phyloP scores from a whole-genome alignment of 306 rosid species.

The Acmispon strigosus region DNA sequence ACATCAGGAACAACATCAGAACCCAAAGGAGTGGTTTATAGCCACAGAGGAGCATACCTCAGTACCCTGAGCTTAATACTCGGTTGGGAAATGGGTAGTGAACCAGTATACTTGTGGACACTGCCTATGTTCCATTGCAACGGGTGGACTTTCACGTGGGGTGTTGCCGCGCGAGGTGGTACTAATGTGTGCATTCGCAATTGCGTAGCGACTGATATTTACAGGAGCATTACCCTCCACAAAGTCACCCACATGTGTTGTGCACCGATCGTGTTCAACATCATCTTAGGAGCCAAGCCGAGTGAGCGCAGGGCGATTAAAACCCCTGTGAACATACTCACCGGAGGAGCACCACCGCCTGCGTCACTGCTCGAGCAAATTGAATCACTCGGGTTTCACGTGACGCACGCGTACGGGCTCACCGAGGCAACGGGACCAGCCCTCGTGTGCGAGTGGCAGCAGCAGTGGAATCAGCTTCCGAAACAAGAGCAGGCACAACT shows the following conservation, averaged over 20 bases:
- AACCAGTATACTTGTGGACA: constrained; percentile 79
- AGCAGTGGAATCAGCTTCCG: constrained; percentile 49
- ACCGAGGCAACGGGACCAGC: constrained; percentile 96
- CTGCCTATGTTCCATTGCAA: constrained; percentile 95
- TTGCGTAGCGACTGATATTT: constrained; percentile 48
- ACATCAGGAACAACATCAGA: constrained; percentile 91
- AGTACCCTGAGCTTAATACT: constrained; percentile 64
- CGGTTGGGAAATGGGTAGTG: constrained; percentile 79
- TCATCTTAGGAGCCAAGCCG: constrained; percentile 46
- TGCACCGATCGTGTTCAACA: constrained; percentile 73
- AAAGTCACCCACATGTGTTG: constrained; percentile 92
- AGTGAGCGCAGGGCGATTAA: constrained; percentile 16
- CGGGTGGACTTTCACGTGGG: constrained; percentile 99
- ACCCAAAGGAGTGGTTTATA: constrained; percentile 86
- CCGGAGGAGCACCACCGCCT: constrained; percentile 92
- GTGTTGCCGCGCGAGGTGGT: constrained; percentile 86
- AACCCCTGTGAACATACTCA: constrained; percentile 50
- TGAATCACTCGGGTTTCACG: constrained; percentile 65
- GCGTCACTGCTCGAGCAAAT: constrained; percentile 48
- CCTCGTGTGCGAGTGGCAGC: constrained; percentile 84
- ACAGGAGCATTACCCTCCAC: constrained; percentile 40
- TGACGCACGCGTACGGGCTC: constrained; percentile 86
- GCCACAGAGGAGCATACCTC: constrained; percentile 82
- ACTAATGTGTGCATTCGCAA: constrained; percentile 71
- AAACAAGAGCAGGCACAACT: constrained; percentile 37